These are phyloP conservation scores for Strobilomyces echinocephalus DNA, from an alignment of 768 basidiomycete genomes.

Conservation along the genomic window DNA sequence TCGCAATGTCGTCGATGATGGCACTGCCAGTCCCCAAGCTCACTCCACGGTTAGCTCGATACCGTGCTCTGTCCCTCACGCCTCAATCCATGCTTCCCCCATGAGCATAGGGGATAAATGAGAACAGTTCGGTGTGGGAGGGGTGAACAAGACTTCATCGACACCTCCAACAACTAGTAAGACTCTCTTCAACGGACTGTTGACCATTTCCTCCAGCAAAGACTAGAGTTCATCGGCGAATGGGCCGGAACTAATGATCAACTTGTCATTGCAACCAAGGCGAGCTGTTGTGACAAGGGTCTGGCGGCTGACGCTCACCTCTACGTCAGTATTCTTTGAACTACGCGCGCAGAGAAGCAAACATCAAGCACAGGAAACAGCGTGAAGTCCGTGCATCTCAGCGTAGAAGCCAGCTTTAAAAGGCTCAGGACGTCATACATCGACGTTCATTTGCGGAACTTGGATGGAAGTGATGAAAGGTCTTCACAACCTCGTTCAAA, in stretches of 20 bases:
- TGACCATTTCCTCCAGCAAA: slow-evolving; percentile 38
- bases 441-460: slow-evolving; percentile 54
- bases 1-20: background rate
- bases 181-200: background rate
- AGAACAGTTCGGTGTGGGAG: slow-evolving; percentile 30
- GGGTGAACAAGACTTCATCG: too few relatives aligned
- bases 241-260: slow-evolving; percentile 51
- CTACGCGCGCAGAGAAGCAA: slow-evolving; percentile 10
- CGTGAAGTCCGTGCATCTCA: slow-evolving; percentile 30
- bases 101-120: slow-evolving; percentile 42
- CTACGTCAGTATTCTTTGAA: slow-evolving; percentile 12
- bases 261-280: slow-evolving; percentile 46
- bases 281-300: background rate
- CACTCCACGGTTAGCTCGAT: slow-evolving; percentile 25
- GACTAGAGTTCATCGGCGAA: slow-evolving; percentile 49
- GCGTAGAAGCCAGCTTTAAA: slow-evolving; percentile 32
- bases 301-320: slow-evolving; percentile 3
- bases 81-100: slow-evolving; percentile 41
- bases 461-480: slow-evolving; percentile 43
- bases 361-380: slow-evolving; percentile 32
- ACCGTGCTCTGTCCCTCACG: slow-evolving; percentile 33
- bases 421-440: slow-evolving; percentile 56
- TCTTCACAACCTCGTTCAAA: slow-evolving; percentile 39
- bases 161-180: slow-evolving; percentile 44
- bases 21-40: slow-evolving; percentile 22